A percentile compares a stretch with the other conserved stretches of the same genome.
Evolutionary conservation across 257 asterid species (phyloP).

Genomic region (Nicotiana benthamiana): DNA sequence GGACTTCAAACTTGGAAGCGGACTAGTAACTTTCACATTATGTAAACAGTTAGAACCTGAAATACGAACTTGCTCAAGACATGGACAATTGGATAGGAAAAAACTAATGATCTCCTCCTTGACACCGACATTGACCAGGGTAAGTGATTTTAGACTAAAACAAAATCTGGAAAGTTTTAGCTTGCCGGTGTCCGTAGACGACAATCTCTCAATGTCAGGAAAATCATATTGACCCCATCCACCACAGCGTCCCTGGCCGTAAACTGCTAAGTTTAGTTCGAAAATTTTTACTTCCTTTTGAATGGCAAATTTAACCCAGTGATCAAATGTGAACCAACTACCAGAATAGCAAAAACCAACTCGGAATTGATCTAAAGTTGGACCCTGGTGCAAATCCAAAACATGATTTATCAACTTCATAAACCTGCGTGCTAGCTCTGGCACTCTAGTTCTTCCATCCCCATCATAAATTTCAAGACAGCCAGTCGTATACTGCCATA

Average conservation of each 20-base stretch:
- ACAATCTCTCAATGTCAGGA: neutral
- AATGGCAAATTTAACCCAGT: neutral
- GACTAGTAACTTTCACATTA: neutral
- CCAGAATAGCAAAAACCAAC: neutral
- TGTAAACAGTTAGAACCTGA: too few species aligned
- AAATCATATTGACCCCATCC: too few species aligned
- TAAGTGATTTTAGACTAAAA: too few species aligned
- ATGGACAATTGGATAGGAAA: too few species aligned
- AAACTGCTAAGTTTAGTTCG: neutral
- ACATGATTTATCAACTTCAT: neutral
- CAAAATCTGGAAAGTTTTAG: neutral
- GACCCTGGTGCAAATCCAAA: neutral
- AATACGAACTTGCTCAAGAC: too few species aligned
- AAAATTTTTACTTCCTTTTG: neutral
- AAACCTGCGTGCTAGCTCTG: too few species aligned
- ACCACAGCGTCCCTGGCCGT: too few species aligned
- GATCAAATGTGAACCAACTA: neutral
- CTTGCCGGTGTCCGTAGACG: neutral
- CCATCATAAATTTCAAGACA: too few species aligned
- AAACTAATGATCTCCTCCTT: too few species aligned
- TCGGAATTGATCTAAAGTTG: neutral
- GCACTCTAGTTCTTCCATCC: too few species aligned
- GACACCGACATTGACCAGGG: too few species aligned
- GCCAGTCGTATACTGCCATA: too few species aligned
- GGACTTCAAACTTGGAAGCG: constrained; percentile 4